Base-by-base conservation (phyloP, 768 basidiomycete genomes). In the Hemileccinum rubropunctum region DNA sequence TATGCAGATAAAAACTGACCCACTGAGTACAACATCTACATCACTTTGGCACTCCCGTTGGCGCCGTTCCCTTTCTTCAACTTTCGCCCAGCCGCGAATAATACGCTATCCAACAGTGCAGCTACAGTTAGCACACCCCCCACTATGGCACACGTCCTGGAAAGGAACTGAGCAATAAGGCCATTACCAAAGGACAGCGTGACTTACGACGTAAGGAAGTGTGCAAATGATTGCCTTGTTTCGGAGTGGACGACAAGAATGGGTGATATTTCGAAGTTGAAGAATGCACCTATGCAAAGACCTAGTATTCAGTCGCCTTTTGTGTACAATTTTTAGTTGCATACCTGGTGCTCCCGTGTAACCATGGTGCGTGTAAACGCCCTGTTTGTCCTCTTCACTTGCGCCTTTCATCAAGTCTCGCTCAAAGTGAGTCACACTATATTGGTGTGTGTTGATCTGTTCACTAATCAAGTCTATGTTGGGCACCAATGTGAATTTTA, bases 51-150 rank as follows among this genome's bases (percentile, higher is more conserved):
- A 42, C 52, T 53, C 39, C 69, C 68, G 11, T 70, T 68, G 23
- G 28, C 32, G 4, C 55, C 56, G 20, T 63, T 63, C 14, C 73
- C 73, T 71, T 85, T 88, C 70, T 89, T 91, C 54, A 98, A 64
- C 40, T 77, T 79, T 53, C 83, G 82, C 45, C 81, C 78, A 28
- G 93, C 87, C 14, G 86, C 88, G 65, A 95, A 98, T 50, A 97
- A 78, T 44, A 90, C 73, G 52, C 88, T 82, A 68, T 98, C 97
- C 45, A 98, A 57, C 13, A 99, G 72, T 1, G 89, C 87, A 15
- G 94, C 95, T 17, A 99, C 86, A 5, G 97, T 99, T 52, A 99
- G 73, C 4, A 98, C 95, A 58, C 97, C 97, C 57, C 97, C 97
- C 26, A 99, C 86, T 61, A 99, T 98, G 2, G 97, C 97, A 65